These are phyloP conservation scores for Eucalyptus tenuipes DNA, from an alignment of 345 rosid genomes.

Conservation along the genomic window DNA sequence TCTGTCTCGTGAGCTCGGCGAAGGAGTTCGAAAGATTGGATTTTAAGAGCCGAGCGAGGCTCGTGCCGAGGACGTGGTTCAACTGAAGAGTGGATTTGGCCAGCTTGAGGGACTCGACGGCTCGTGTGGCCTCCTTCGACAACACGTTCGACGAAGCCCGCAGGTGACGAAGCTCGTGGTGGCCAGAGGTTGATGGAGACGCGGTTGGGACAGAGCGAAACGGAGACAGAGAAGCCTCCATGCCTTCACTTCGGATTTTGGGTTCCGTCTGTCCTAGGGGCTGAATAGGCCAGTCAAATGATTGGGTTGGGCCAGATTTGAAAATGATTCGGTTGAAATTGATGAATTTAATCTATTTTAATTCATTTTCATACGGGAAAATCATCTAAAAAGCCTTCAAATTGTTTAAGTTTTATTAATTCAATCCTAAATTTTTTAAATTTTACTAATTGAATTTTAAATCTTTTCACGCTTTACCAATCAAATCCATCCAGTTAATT, in stretches of 20 bases:
- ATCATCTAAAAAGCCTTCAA: neutral
- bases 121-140: conserved; percentile 47
- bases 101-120: conserved; percentile 36
- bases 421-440: rapidly evolving
- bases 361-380: too few species aligned
- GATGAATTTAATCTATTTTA: too few species aligned
- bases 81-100: conserved; percentile 27
- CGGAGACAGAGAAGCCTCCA: neutral
- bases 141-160: conserved; percentile 32
- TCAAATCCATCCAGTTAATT: rapidly evolving
- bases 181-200: neutral
- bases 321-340: neutral
- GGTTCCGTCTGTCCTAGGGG: neutral
- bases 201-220: neutral
- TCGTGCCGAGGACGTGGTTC: conserved; percentile 5
- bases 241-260: neutral
- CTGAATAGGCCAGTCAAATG: too few species aligned
- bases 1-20: conserved; percentile 31
- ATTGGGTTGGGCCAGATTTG: neutral
- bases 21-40: conserved; percentile 29
- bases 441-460: too few species aligned
- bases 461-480: too few species aligned
- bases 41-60: conserved; percentile 38
- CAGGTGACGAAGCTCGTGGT: conserved; percentile 7
- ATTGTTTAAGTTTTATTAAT: too few species aligned